Percentiles rank a stretch among this genome's conserved stretches.
These are phyloP conservation scores for Ocimum tenuiflorum DNA, from an alignment of 257 asterid genomes.

Conservation along the genomic window DNA sequence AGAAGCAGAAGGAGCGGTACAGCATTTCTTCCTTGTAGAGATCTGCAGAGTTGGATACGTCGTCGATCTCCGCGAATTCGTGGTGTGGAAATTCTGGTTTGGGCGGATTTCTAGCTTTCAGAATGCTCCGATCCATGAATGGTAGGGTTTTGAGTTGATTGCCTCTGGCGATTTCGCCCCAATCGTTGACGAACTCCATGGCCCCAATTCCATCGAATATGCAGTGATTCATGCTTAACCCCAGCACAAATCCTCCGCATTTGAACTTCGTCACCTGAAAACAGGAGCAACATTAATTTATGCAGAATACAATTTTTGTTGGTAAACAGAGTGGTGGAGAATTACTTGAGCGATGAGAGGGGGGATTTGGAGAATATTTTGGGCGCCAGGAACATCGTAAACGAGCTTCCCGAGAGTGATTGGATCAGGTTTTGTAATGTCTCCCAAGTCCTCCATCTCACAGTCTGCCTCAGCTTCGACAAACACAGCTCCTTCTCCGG, in stretches of 20 bases:
- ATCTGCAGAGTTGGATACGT: constrained; percentile 45
- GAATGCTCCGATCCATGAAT: constrained; percentile 63
- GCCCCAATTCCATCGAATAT: constrained; percentile 91
- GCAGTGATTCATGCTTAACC: constrained; percentile 83
- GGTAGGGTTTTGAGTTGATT: constrained; percentile 46
- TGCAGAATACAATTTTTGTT: no score
- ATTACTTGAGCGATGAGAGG: constrained; percentile 74
- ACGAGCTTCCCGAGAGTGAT: constrained; percentile 69
- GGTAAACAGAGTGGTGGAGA: background rate
- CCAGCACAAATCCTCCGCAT: constrained; percentile 87
- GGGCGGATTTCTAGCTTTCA: constrained; percentile 65
- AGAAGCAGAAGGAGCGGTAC: constrained; percentile 64
- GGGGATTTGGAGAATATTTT: constrained; percentile 58
- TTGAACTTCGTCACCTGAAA: constrained; percentile 74
- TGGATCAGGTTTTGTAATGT: constrained; percentile 78
- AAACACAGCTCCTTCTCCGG: constrained; percentile 75
- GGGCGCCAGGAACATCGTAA: constrained; percentile 75
- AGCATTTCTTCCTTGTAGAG: constrained; percentile 62
- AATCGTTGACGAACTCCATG: constrained; percentile 76
- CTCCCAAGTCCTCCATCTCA: constrained; percentile 49
- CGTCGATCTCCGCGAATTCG: constrained; percentile 69
- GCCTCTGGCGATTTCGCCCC: constrained; percentile 81
- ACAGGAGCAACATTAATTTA: background rate
- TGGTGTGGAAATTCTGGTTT: constrained; percentile 54
- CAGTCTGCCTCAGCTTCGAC: constrained; percentile 84